phyloP scores from a whole-genome alignment of 192 early-diverging fungal species.

The Mortierella alpina region DNA sequence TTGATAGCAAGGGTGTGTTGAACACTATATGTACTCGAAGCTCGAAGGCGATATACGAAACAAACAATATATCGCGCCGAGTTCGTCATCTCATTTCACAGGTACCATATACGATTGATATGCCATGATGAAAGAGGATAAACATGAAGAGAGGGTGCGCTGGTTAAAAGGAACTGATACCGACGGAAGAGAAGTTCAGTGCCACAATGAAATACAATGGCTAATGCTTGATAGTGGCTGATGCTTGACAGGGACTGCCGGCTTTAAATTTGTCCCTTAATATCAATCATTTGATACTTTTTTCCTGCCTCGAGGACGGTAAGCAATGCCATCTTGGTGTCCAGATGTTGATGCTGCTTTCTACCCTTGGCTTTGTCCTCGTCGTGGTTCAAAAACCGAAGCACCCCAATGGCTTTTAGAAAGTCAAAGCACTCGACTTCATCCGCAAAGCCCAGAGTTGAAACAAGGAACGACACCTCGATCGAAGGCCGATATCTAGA shows the following conservation, averaged over 20 bases:
- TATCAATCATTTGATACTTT: conserved; percentile 78
- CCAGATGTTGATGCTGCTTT: conserved; percentile 55
- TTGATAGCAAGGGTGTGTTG: too few relatives aligned
- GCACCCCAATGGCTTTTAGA: conserved; percentile 41
- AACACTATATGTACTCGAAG: too few relatives aligned
- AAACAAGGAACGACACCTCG: conserved; percentile 64
- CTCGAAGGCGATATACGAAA: too few relatives aligned
- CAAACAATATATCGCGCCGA: too few relatives aligned
- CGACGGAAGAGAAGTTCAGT: too few relatives aligned
- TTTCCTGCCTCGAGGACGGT: conserved; percentile 62
- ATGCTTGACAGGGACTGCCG: neutral
- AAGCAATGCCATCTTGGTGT: conserved; percentile 68
- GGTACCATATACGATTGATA: too few relatives aligned
- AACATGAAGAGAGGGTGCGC: neutral
- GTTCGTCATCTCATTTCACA: too few relatives aligned
- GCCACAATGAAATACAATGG: too few relatives aligned
- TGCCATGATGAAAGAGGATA: neutral
- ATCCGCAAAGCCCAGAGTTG: conserved; percentile 75
- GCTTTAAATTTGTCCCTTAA: conserved; percentile 80
- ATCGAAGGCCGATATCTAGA: conserved; percentile 71
- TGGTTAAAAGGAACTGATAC: too few relatives aligned
- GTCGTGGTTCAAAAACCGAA: conserved; percentile 6
- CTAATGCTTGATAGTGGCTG: neutral
- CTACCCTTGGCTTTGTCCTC: conserved; percentile 46
- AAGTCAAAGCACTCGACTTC: conserved; percentile 62